phyloP scores from a whole-genome alignment of 2,329 filamentous ascomycete genomes.

The Uncinocarpus reesii region DNA sequence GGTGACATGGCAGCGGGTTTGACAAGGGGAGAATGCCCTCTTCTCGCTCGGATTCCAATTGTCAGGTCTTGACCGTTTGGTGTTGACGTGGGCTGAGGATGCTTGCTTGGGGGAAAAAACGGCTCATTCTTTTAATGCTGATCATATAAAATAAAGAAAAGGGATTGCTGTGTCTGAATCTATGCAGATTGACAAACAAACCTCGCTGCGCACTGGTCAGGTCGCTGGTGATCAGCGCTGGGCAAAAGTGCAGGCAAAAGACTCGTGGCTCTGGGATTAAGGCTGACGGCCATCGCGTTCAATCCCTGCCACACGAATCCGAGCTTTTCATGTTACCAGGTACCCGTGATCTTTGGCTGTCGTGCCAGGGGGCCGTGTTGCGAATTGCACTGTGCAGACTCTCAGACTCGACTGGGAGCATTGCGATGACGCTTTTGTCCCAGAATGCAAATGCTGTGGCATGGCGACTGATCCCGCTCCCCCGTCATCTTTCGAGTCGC shows the following conservation, averaged over 20 bases:
- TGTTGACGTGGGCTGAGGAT: not conserved
- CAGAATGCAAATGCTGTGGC: no score
- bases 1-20: slow-evolving; percentile 8
- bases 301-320: slow-evolving; percentile 4
- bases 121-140: no score
- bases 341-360: slow-evolving; percentile 5
- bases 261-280: slow-evolving; percentile 8
- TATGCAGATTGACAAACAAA: slow-evolving; percentile 1
- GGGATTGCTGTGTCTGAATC: not conserved
- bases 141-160: not conserved
- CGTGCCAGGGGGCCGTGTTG: not conserved
- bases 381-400: not conserved
- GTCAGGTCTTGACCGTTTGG: not conserved
- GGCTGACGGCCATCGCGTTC: not conserved
- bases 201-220: not conserved
- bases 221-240: not conserved
- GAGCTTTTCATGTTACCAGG: slow-evolving; percentile 4
- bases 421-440: no score
- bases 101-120: no score
- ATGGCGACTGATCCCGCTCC: no score
- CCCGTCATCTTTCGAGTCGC: no score
- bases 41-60: slow-evolving; percentile 8
- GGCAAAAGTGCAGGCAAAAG: not conserved
- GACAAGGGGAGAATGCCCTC: not conserved
- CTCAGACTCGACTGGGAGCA: no score